Percentiles rank a stretch among this genome's conserved stretches.
These are phyloP conservation scores for Aureobasidium subglaciale DNA, from an alignment of 2,329 filamentous ascomycete genomes.

Conservation along the genomic window DNA sequence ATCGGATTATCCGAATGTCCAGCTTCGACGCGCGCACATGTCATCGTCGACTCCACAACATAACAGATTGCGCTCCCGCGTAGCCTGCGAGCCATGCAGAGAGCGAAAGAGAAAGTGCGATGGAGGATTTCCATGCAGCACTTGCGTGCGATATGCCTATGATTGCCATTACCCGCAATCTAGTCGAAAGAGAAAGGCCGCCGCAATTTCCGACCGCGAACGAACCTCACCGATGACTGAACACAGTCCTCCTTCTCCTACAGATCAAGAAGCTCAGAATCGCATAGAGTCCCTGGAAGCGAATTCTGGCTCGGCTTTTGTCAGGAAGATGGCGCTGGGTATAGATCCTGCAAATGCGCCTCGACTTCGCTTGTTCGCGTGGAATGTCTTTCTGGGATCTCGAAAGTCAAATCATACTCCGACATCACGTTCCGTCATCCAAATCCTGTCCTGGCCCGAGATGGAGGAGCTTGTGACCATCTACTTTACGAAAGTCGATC, in stretches of 20 bases:
- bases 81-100: conserved; percentile 42
- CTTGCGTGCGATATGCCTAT: conserved; percentile 48
- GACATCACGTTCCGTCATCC: conserved; percentile 34
- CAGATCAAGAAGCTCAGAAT: conserved; percentile 9
- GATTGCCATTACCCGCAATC: conserved; percentile 43
- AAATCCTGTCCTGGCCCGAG: conserved; percentile 41
- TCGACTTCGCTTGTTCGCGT: conserved; percentile 49
- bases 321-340: conserved; percentile 45
- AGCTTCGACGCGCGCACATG: too few relatives aligned
- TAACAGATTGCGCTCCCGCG: conserved; percentile 4
- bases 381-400: conserved; percentile 41
- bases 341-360: conserved; percentile 49
- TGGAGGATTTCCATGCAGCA: conserved; percentile 46
- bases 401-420: conserved; percentile 20
- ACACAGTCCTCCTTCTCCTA: not conserved
- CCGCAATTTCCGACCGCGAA: conserved; percentile 17
- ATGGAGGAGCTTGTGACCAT: conserved; percentile 41
- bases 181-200: conserved; percentile 27
- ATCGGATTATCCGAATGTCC: too few relatives aligned
- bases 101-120: conserved; percentile 52
- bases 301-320: conserved; percentile 52
- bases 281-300: conserved; percentile 43
- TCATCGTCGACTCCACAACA: not conserved
- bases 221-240: conserved; percentile 7
- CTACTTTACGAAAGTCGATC: conserved; percentile 49